A percentile compares a stretch with the other conserved stretches of the same genome.
phyloP scores from a whole-genome alignment of 768 basidiomycete species.

The Phanerodontia chrysosporium region DNA sequence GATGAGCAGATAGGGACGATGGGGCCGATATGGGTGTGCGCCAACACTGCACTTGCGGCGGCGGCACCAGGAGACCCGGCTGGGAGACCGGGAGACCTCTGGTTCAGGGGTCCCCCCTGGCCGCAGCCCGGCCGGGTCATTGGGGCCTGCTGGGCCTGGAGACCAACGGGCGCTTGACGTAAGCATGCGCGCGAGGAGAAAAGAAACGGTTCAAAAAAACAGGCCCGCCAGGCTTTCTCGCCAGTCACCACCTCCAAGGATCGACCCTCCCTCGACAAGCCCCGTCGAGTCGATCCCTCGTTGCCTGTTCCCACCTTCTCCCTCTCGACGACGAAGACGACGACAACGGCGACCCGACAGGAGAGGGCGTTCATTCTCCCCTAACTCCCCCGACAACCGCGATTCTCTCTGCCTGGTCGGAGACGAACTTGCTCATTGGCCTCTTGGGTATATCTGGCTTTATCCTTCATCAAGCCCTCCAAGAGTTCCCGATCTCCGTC shows the following conservation, averaged over 20 bases:
- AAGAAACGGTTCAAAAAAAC: conserved; percentile 4
- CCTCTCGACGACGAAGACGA: conserved; percentile 39
- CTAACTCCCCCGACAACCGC: conserved; percentile 13
- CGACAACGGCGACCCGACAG: conserved; percentile 30
- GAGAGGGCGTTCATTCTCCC: conserved; percentile 27
- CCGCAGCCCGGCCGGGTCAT: neutral
- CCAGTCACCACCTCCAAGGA: conserved; percentile 28
- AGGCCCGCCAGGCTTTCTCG: conserved; percentile 23
- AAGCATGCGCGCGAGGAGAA: conserved; percentile 13
- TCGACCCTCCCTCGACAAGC: conserved; percentile 33
- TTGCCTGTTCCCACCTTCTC: conserved; percentile 30
- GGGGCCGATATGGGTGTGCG: neutral
- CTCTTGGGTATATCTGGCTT: neutral
- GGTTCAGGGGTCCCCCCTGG: neutral
- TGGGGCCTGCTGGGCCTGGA: neutral
- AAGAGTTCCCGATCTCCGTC: conserved; percentile 16
- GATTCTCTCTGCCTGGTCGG: conserved; percentile 24
- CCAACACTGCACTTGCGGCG: neutral
- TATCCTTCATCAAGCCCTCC: conserved; percentile 15
- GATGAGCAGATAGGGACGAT: conserved; percentile 3
- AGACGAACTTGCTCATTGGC: conserved; percentile 17
- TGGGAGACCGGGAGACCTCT: neutral
- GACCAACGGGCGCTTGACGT: conserved; percentile 16
- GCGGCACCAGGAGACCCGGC: conserved; percentile 1
- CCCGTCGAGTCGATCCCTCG: conserved; percentile 36